Percentiles rank a stretch among this genome's conserved stretches.
phyloP scores from a whole-genome alignment of 2,329 filamentous ascomycete species.

The Monilinia fructigena region DNA sequence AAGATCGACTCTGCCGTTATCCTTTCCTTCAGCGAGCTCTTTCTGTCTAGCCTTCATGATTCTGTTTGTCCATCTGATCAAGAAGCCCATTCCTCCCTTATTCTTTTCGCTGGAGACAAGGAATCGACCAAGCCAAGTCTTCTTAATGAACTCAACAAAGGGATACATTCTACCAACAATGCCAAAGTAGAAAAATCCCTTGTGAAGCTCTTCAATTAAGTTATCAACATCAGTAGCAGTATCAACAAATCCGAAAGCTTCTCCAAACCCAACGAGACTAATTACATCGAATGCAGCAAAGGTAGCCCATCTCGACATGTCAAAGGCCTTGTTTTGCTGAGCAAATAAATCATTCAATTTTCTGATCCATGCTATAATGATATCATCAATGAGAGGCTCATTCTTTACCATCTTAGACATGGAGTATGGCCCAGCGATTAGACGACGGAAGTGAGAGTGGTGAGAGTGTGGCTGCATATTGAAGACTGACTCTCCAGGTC shows the following conservation, averaged over 20 bases:
- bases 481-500: constrained; percentile 54
- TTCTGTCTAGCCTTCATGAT: constrained; percentile 50
- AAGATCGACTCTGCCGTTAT: constrained; percentile 49
- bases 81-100: constrained; percentile 52
- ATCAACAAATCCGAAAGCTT: constrained; percentile 55
- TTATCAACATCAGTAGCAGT: constrained; percentile 52
- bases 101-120: constrained; percentile 54
- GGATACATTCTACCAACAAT: constrained; percentile 50
- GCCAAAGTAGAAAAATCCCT: constrained; percentile 40
- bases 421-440: constrained; percentile 52
- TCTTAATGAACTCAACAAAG: constrained; percentile 55
- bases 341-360: too few species aligned
- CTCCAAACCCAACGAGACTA: constrained; percentile 55
- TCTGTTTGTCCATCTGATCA: constrained; percentile 58
- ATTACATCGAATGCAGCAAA: constrained; percentile 54
- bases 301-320: constrained; percentile 52
- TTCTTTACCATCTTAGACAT: constrained; percentile 58
- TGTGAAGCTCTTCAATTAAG: constrained; percentile 55
- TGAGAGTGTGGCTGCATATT: constrained; percentile 54
- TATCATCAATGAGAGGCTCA: constrained; percentile 54
- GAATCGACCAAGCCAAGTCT: constrained; percentile 52
- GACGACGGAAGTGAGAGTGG: constrained; percentile 54
- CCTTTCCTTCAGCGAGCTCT: constrained; percentile 49
- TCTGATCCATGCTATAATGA: constrained; percentile 45
- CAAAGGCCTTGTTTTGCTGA: too few species aligned